These are phyloP conservation scores for Umbelopsis sp. DNA, from an alignment of 192 early-diverging fungal species.

Conservation along the genomic window DNA sequence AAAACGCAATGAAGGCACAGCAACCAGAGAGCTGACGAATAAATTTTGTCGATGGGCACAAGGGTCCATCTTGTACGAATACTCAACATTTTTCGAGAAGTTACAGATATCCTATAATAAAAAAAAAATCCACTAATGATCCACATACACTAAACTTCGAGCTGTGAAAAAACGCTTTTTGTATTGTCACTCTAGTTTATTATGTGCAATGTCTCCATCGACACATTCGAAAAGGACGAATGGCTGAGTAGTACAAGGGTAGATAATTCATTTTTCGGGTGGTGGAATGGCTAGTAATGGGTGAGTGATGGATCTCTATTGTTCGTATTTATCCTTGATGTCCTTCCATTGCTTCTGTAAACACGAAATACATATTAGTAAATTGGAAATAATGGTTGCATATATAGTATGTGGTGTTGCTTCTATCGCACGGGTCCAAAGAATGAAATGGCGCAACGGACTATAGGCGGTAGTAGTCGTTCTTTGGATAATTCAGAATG, in stretches of 20 bases:
- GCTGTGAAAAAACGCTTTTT: no score
- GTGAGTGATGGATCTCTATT: conserved; percentile 17
- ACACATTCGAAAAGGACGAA: no score
- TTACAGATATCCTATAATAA: no score
- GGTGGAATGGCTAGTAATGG: conserved; percentile 7
- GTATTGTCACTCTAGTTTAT: no score
- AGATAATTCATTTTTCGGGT: neutral
- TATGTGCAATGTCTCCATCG: no score
- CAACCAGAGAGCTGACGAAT: neutral
- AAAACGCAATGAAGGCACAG: neutral
- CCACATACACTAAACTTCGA: no score
- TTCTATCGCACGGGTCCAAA: neutral
- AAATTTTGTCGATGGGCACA: no score
- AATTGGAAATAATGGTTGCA: no score
- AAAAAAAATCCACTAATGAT: no score
- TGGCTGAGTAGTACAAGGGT: no score
- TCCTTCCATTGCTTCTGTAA: conserved; percentile 85
- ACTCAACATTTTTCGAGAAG: no score
- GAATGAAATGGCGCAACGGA: neutral
- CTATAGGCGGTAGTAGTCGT: neutral
- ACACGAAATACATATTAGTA: neutral
- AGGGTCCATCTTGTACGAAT: no score
- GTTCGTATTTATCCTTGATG: conserved; percentile 68
- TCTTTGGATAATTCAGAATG: neutral
- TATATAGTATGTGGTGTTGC: neutral